Percentiles rank a stretch among this genome's conserved stretches.
Evolutionary conservation across 129 eudicot species (phyloP).

Genomic region (Artemisia annua): DNA sequence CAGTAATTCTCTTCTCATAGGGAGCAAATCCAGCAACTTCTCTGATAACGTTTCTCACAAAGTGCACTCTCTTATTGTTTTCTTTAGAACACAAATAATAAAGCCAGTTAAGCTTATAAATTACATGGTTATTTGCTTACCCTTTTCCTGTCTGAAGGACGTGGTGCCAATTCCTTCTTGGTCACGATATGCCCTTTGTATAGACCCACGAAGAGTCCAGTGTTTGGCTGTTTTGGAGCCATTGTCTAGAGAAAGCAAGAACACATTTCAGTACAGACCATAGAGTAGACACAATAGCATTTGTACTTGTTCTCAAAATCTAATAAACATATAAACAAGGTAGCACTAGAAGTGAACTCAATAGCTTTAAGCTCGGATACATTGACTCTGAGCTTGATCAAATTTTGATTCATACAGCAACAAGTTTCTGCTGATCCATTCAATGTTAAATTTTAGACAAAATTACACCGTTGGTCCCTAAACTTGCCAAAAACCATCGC

Average conservation of each 20-base stretch:
- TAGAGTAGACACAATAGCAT: too few relatives aligned
- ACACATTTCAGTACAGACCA: neutral
- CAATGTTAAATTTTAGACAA: too few relatives aligned
- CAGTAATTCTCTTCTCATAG: constrained; percentile 67
- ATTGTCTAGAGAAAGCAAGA: neutral
- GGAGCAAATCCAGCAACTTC: constrained; percentile 73
- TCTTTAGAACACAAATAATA: constrained; percentile 20
- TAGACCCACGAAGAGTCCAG: constrained; percentile 37
- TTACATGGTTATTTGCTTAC: neutral
- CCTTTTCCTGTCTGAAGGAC: constrained; percentile 38
- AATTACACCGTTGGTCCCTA: too few relatives aligned
- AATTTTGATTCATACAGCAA: too few relatives aligned
- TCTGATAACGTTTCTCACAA: constrained; percentile 51
- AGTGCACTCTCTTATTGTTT: constrained; percentile 52
- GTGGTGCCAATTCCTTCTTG: constrained; percentile 11
- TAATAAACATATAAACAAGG: too few relatives aligned
- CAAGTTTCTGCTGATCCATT: too few relatives aligned
- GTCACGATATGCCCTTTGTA: constrained; percentile 1
- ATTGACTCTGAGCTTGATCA: too few relatives aligned
- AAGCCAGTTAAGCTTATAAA: neutral
- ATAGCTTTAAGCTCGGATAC: too few relatives aligned
- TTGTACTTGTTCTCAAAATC: too few relatives aligned
- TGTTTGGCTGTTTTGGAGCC: constrained; percentile 35
- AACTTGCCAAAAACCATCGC: too few relatives aligned
- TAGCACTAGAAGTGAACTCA: too few relatives aligned